Percentiles rank a stretch among this genome's conserved stretches.
phyloP scores from a whole-genome alignment of 345 rosid species.

The Populus simonii region DNA sequence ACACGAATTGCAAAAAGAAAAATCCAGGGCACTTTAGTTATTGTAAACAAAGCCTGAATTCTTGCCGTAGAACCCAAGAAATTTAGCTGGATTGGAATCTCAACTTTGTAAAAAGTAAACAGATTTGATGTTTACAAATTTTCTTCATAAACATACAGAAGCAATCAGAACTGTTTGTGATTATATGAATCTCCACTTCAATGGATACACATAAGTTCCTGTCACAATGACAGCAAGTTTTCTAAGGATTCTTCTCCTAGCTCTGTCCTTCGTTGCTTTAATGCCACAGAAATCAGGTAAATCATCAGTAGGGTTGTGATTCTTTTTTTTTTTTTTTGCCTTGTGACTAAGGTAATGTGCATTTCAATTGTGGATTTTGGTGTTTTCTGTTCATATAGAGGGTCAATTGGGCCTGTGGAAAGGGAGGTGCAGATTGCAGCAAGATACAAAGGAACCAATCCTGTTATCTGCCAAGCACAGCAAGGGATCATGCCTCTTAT shows the following conservation, averaged over 20 bases:
- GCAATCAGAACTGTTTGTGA: not conserved
- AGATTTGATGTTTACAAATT: not conserved
- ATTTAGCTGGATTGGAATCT: constrained; percentile 18
- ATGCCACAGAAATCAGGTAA: constrained; percentile 31
- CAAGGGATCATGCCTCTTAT: constrained; percentile 51
- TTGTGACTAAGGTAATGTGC: not conserved
- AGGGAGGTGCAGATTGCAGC: constrained; percentile 57
- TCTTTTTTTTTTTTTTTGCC: not conserved
- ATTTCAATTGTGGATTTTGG: not conserved
- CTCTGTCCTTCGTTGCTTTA: constrained; percentile 16
- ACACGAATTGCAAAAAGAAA: too few species aligned
- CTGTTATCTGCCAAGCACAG: constrained; percentile 45
- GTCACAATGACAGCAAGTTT: constrained; percentile 22
- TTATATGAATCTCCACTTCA: not conserved
- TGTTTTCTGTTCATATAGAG: constrained; percentile 14
- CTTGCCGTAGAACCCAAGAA: constrained; percentile 30
- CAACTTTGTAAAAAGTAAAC: constrained; percentile 34
- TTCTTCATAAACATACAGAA: not conserved
- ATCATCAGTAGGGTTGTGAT: too few species aligned
- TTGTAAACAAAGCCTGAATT: not conserved
- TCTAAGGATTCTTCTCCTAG: constrained; percentile 7
- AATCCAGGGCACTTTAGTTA: constrained; percentile 2
- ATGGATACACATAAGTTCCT: not conserved
- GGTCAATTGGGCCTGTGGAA: constrained; percentile 63
- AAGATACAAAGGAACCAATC: constrained; percentile 37